Evolutionary conservation across 2,329 filamentous ascomycete species (phyloP), one percentile per base, ranked within the genome.

Genomic region (Aspergillus quadrilineatus): DNA sequence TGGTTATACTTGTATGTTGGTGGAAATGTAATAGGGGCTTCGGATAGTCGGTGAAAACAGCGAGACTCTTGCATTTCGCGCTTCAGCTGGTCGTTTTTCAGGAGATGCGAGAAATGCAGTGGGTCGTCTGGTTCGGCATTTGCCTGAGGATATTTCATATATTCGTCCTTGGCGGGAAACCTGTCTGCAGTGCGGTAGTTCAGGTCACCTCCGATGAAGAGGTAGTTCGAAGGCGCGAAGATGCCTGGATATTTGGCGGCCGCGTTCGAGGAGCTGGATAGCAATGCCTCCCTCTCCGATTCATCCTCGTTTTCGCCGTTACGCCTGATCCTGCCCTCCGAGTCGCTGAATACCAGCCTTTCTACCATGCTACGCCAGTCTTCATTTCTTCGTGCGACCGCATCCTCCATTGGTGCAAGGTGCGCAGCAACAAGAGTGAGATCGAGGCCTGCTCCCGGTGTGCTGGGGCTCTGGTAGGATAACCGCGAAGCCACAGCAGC

Each of bases 1-100:
- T 75, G 66, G 1, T 82, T 80, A 71, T 94, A 95, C 74, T 99
- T 99, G 80, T 99, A 99, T 0, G 94, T 97, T 0, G 94, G 94
- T 1, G 92, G 89, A 67, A 97, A 99, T 4, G 73, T 74, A 57
- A 97, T 85, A 0, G 82, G 77, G 0, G 86, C 83, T 75, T 99
- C 94, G 8, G 78, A 76, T 34, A 99, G 78, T 4, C 90, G 87
- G 61, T 97, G 92, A 26, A 96, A 77, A 2, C 89, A 90, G 14
- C 86, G 82, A 0, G 86, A 85, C 1, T 86, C 85, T 4, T 73
- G 73, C 51, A 84, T 85, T 73, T 97, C 92, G 47, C 83, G 80
- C 2, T 78, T 86, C 22, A 97, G 82, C 75, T 99, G 94, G 72
- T 99, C 94, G 2, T 85, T 78, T 30, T 81, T 74, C 39, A 96